Base-by-base conservation (phyloP, 2,329 filamentous ascomycete genomes). In the Trichothecium roseum region DNA sequence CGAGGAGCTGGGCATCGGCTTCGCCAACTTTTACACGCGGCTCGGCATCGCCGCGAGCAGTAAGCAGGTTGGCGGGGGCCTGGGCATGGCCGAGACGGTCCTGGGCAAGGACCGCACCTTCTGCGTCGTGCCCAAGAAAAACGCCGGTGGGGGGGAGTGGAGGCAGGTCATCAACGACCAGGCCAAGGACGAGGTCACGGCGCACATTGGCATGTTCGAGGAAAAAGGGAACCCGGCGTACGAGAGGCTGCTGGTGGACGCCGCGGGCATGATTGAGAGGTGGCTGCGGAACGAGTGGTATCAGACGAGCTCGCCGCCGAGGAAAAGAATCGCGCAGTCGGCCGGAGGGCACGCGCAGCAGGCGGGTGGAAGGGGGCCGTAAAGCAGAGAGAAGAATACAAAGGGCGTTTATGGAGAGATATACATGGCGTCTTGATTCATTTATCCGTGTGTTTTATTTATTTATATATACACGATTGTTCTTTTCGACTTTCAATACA, bases 11-110 rank as follows among this genome's bases (percentile, higher is more conserved):
- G 69, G 68, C 10, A 69, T 95, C 12, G 83, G 84, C 3, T 94
- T 88, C 52, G 78, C 78, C 12, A 91, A 95, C 52, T 68, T 95
- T 39, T 95, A 94, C 58, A 94, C 86, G 4, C 72, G 80, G 18
- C 73, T 98, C 18, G 88, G 87, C 2, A 69, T 72, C 48, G 78
- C 74, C 12, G 80, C 82, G 12, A 56, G 66, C 35, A 49, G 68
- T 50, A 65, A 72, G 59, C 48, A 69, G 60, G 54, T 64, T 40
- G 20, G n/a, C n/a, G n/a, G n/a, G n/a, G n/a, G n/a, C n/a, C n/a
- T n/a, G n/a, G 61, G 63, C 49, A 53, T 79, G 56, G 61, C 72
- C 36, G 64, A 69, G 18, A 69, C 68, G 18, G 69, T 84, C 26
- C 56, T 83, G 14, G 79, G 80, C 2, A 74, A 70, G 34, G 69